phyloP scores from a whole-genome alignment of 441 rosid genomes.

The Populus hybrid region DNA sequence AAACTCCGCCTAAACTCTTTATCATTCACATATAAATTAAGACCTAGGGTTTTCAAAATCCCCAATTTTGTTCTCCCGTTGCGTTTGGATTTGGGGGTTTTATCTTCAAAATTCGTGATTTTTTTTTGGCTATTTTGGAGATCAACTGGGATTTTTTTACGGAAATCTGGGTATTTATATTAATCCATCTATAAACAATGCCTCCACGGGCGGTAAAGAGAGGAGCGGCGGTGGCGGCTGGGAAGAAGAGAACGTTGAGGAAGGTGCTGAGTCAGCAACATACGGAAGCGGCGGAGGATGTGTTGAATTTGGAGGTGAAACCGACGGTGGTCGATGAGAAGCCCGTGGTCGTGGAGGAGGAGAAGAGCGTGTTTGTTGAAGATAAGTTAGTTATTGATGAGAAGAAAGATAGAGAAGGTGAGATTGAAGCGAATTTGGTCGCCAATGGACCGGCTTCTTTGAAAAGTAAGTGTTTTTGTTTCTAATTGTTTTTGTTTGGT shows the following conservation, averaged over 20 bases:
- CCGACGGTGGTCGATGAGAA: constrained; percentile 33
- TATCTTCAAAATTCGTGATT: not conserved
- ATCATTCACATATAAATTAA: not conserved
- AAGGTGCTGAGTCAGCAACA: constrained; percentile 41
- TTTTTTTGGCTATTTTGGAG: not conserved
- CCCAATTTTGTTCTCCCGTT: not conserved
- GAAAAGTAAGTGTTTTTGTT: constrained; percentile 45
- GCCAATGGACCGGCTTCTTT: constrained; percentile 18
- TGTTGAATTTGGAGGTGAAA: constrained; percentile 31
- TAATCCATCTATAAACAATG: constrained; percentile 30
- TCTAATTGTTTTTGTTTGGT: not conserved
- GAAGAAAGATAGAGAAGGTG: not conserved
- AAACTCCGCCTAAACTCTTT: not conserved
- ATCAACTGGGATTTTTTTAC: not conserved
- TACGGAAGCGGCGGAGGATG: constrained; percentile 33
- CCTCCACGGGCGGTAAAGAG: constrained; percentile 74
- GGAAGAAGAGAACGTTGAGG: constrained; percentile 42
- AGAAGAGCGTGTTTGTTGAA: constrained; percentile 18
- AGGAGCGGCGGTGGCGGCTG: constrained; percentile 58
- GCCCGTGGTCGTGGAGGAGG: constrained; percentile 23
- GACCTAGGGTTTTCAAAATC: not conserved
- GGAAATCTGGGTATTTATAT: not conserved
- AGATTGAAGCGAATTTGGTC: constrained; percentile 26
- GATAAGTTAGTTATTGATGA: constrained; percentile 16
- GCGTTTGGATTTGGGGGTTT: not conserved